Base-by-base conservation (phyloP, 495 filamentous ascomycete species). In the Hypoxylon crocopeplum region DNA sequence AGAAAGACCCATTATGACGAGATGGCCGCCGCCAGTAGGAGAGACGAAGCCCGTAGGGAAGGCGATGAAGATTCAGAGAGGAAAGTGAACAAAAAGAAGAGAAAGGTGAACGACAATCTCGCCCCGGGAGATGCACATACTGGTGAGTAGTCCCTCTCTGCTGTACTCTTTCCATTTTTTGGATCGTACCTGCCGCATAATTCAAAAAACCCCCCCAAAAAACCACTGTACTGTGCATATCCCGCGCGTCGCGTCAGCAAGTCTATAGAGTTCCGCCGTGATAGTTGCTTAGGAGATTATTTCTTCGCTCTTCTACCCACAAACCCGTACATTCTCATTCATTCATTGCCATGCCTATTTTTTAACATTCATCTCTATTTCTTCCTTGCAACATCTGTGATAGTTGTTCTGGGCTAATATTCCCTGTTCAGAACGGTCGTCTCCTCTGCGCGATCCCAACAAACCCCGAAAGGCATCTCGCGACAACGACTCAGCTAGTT, bases 41-140 rank as follows among this genome's bases (percentile, higher is more conserved):
- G 72, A 72, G 48, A 72, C 76, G 70, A 72, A 55, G 53, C 66
- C 63, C 64, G 65, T 70, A 61, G 69, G 47, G 59, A 76, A 49
- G 56, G 72, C 36, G 78, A 77, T 8, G 76, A 79, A 15, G 81
- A 83, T 37, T 72, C 76, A 15, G 77, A 82, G 36, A 73, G 77
- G 56, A 77, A 79, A 57, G 76, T 76, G 10, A 81, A 77, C 50
- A 82, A 85, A 60, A 86, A 86, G 72, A 82, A 83, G 63, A 76
- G 80, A 61, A 83, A 85, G 57, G 79, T 76, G 20, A 72, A 66
- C 41, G 79, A 82, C 48, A 67, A 52, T 24, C 58, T 77, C 8
- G 84, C 88, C 34, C 88, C 93, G 61, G 86, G 87, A 69, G 87
- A 86, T 29, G 77, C 75, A 21, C 87, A 85, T 70, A 76, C 79